Evolutionary conservation across 2,329 filamentous ascomycete species (phyloP).

Genomic region (Xylaria multiplex): DNA sequence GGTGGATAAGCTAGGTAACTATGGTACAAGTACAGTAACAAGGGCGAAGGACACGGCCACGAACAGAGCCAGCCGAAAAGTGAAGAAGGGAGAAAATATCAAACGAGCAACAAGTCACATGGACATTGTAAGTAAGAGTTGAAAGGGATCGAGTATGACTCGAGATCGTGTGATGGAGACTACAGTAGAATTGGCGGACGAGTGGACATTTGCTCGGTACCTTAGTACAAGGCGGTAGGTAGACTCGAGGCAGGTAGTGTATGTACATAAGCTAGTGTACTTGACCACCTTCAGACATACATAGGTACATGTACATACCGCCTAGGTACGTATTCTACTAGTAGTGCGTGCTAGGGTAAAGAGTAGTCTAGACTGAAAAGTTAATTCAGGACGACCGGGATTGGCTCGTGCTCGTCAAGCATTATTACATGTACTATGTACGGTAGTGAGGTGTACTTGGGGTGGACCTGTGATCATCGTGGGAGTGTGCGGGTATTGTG

Average conservation of each 20-base stretch:
- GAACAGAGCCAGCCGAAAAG: conserved; percentile 5
- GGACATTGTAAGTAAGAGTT: conserved; percentile 1
- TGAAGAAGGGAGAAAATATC: neutral
- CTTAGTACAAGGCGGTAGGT: neutral
- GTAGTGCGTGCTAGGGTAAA: no score
- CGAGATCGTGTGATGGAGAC: conserved; percentile 37
- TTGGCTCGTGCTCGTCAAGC: conserved; percentile 37
- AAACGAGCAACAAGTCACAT: conserved; percentile 19
- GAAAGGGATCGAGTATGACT: conserved; percentile 31
- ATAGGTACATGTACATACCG: no score
- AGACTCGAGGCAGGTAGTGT: conserved; percentile 11
- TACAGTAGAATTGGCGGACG: conserved; percentile 18
- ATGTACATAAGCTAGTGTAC: neutral
- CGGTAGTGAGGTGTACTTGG: neutral
- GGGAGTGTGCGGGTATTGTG: no score
- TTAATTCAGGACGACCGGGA: conserved; percentile 39
- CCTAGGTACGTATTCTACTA: no score
- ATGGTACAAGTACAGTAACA: conserved; percentile 11
- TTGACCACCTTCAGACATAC: no score
- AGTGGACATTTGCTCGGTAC: conserved; percentile 24
- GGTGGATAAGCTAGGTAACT: neutral
- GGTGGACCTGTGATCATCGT: no score
- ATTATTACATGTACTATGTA: neutral
- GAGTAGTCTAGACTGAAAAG: conserved; percentile 17
- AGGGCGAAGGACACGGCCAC: conserved; percentile 4